phyloP scores from a whole-genome alignment of 78 protist genomes.

The Pigoraptor vietnamica region DNA sequence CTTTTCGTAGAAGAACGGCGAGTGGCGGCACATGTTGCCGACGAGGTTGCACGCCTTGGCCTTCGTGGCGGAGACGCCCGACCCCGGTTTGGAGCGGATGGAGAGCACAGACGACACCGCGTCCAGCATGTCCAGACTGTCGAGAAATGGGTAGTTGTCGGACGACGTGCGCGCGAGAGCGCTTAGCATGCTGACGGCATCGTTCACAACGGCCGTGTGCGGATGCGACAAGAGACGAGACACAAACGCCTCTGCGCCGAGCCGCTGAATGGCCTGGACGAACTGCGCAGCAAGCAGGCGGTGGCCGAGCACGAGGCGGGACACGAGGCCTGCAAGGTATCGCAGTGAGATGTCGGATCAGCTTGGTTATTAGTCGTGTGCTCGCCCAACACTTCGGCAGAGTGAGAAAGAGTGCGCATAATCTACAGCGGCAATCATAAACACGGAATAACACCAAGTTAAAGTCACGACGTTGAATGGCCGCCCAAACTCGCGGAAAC shows the following conservation, averaged over 20 bases:
- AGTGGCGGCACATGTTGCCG: slow-evolving; percentile 78
- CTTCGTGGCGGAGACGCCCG: background rate
- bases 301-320: background rate
- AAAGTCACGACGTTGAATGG: too few relatives aligned
- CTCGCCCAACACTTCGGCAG: too few relatives aligned
- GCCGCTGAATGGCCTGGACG: background rate
- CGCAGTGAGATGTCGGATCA: background rate
- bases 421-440: too few relatives aligned
- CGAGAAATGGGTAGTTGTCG: background rate
- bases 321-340: background rate
- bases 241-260: background rate
- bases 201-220: background rate
- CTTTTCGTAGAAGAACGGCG: background rate
- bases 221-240: background rate
- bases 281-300: background rate
- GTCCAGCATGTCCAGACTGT: background rate
- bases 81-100: background rate
- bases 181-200: background rate
- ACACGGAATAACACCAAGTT: too few relatives aligned
- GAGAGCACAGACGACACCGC: background rate
- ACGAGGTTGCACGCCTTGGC: slow-evolving; percentile 73
- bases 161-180: background rate
- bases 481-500: too few relatives aligned
- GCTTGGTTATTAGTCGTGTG: too few relatives aligned
- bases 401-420: too few relatives aligned